Evolutionary conservation across 2,329 filamentous ascomycete genomes (phyloP).

Genomic region (Penicillium sp.): DNA sequence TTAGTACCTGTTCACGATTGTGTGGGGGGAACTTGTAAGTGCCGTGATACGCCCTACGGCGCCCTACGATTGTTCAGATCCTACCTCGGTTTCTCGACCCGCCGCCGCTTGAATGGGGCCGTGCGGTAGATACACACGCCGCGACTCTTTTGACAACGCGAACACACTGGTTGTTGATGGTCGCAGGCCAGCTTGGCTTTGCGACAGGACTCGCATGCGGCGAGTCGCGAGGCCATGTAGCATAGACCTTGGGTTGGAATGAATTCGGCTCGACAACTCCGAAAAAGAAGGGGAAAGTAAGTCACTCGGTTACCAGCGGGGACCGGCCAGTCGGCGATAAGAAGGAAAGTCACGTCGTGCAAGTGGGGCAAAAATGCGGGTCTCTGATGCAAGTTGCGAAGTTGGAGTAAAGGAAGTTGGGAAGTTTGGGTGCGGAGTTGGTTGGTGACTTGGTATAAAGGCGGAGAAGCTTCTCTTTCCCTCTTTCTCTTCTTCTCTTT

Average conservation of each 20-base stretch:
- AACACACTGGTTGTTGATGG: constrained; percentile 31
- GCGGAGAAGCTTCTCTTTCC: neutral
- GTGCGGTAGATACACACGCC: constrained; percentile 37
- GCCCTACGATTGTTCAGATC: constrained; percentile 7
- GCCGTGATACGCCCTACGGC: constrained; percentile 6
- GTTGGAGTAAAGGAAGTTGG: too few species aligned
- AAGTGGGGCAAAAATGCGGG: neutral
- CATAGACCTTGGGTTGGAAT: neutral
- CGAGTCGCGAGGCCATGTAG: constrained; percentile 31
- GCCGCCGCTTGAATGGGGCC: constrained; percentile 35
- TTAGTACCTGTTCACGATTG: neutral
- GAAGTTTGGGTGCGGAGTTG: neutral
- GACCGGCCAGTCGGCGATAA: constrained; percentile 29
- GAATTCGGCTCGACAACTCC: constrained; percentile 9
- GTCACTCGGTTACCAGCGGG: constrained; percentile 28
- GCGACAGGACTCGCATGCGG: constrained; percentile 35
- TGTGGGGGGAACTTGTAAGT: constrained; percentile 1
- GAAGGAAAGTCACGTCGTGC: neutral
- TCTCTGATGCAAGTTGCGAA: neutral
- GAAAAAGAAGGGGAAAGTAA: constrained; percentile 16
- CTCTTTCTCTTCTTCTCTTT: neutral
- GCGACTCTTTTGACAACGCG: constrained; percentile 26
- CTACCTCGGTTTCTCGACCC: constrained; percentile 30
- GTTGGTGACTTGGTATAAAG: neutral
- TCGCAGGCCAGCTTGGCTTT: constrained; percentile 36